Evolutionary conservation across 2,329 filamentous ascomycete species (phyloP).

Genomic region (Monilinia laxa): DNA sequence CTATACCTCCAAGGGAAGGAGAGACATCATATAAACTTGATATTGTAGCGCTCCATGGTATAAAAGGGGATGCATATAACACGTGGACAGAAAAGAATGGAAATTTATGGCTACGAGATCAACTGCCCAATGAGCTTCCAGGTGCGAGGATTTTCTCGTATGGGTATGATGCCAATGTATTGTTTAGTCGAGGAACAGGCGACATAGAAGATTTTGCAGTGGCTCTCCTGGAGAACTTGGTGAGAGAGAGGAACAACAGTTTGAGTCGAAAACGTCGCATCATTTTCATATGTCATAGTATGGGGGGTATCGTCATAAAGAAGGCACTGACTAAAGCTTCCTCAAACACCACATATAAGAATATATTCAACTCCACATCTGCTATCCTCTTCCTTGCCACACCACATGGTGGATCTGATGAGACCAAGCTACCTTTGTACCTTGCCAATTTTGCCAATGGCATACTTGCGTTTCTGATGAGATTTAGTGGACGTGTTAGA

Average conservation of each 20-base stretch:
- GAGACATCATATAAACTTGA: constrained; percentile 21
- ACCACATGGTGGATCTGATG: constrained; percentile 42
- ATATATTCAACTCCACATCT: constrained; percentile 33
- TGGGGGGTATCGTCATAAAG: constrained; percentile 33
- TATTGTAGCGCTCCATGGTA: constrained; percentile 31
- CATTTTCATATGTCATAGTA: constrained; percentile 33
- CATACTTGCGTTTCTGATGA: background rate
- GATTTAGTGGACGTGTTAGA: constrained; percentile 6
- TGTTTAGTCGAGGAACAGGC: constrained; percentile 23
- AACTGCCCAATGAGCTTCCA: constrained; percentile 28
- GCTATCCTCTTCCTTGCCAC: constrained; percentile 44
- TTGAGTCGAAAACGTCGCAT: constrained; percentile 23
- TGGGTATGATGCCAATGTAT: constrained; percentile 31
- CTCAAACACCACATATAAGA: constrained; percentile 26
- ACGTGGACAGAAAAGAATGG: constrained; percentile 31
- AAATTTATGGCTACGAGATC: constrained; percentile 32
- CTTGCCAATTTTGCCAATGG: constrained; percentile 15
- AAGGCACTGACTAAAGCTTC: constrained; percentile 26
- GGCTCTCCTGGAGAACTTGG: constrained; percentile 26
- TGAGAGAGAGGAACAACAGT: background rate
- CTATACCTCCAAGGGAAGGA: background rate
- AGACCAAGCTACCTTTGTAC: constrained; percentile 16
- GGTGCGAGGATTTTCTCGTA: constrained; percentile 32
- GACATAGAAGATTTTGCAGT: constrained; percentile 27
- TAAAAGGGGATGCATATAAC: constrained; percentile 28